A percentile compares a stretch with the other conserved stretches of the same genome.
Evolutionary conservation across 139 green algal genomes (phyloP).

Genomic region (Ettlia oleoabundans): DNA sequence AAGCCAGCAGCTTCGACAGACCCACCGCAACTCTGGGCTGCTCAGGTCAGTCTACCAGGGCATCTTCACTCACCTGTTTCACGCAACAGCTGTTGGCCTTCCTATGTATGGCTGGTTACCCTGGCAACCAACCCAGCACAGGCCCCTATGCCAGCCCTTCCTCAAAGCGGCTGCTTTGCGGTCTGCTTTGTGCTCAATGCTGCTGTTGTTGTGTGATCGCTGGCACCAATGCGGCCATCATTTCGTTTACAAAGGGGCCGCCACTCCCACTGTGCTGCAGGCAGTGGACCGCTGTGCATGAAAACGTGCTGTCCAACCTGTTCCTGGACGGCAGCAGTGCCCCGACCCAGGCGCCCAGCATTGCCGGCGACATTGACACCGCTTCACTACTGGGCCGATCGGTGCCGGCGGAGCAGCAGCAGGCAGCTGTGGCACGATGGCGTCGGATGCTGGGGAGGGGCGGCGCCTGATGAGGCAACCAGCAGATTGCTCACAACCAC

Average conservation of each 20-base stretch:
- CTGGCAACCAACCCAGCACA: too few relatives aligned
- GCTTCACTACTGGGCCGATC: background rate
- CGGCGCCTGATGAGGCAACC: too few relatives aligned
- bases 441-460: background rate
- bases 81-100: too few relatives aligned
- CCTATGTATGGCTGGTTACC: too few relatives aligned
- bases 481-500: too few relatives aligned
- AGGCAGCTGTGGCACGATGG: background rate
- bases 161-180: too few relatives aligned
- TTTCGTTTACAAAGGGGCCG: too few relatives aligned
- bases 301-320: background rate
- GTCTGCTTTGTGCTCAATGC: too few relatives aligned
- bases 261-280: background rate
- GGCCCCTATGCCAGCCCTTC: too few relatives aligned
- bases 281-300: background rate
- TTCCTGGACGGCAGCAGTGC: background rate
- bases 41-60: too few relatives aligned
- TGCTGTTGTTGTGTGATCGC: background rate
- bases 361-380: background rate
- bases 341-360: background rate
- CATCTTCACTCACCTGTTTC: too few relatives aligned
- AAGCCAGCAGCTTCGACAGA: background rate
- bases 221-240: background rate
- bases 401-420: background rate
- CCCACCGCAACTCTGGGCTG: background rate